phyloP scores from a whole-genome alignment of 1,139 yeast species.

The Scheffersomyces stambukii region DNA sequence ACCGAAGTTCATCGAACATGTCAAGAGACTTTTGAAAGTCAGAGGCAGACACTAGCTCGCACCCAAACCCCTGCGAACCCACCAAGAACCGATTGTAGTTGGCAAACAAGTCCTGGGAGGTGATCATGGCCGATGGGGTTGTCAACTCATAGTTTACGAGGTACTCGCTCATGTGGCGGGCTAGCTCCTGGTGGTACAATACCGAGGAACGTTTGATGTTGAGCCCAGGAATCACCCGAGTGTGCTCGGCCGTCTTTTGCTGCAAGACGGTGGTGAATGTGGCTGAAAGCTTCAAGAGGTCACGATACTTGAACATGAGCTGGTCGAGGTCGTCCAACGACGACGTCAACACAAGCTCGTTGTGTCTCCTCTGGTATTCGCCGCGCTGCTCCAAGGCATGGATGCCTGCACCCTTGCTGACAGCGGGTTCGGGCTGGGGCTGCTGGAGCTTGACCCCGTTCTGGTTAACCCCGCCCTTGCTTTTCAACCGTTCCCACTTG shows the following conservation, averaged over 20 bases:
- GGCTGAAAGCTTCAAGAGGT: constrained; percentile 56
- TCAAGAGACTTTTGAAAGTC: constrained; percentile 32
- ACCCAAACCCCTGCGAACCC: constrained; percentile 39
- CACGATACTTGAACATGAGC: constrained; percentile 73
- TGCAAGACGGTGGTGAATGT: constrained; percentile 38
- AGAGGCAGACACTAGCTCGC: constrained; percentile 26
- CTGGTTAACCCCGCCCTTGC: constrained; percentile 36
- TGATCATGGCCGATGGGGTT: constrained; percentile 34
- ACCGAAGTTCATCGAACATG: constrained; percentile 24
- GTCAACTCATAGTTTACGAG: constrained; percentile 32
- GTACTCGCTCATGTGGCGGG: constrained; percentile 51
- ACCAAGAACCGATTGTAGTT: constrained; percentile 38
- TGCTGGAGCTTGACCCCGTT: constrained; percentile 26
- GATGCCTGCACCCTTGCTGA: constrained; percentile 43
- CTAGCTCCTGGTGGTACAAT: constrained; percentile 34
- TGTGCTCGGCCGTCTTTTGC: constrained; percentile 1
- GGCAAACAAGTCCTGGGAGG: constrained; percentile 41
- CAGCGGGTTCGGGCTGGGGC: constrained; percentile 4
- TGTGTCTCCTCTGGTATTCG: constrained; percentile 53
- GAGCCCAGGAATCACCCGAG: constrained; percentile 10
- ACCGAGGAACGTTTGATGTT: constrained; percentile 25
- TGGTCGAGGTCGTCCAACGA: constrained; percentile 78
- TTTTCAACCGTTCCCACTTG: constrained; percentile 41
- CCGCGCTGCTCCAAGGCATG: constrained; percentile 65
- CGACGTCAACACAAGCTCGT: constrained; percentile 58